phyloP scores from a whole-genome alignment of 345 rosid species.

The Cochlearia excelsa region DNA sequence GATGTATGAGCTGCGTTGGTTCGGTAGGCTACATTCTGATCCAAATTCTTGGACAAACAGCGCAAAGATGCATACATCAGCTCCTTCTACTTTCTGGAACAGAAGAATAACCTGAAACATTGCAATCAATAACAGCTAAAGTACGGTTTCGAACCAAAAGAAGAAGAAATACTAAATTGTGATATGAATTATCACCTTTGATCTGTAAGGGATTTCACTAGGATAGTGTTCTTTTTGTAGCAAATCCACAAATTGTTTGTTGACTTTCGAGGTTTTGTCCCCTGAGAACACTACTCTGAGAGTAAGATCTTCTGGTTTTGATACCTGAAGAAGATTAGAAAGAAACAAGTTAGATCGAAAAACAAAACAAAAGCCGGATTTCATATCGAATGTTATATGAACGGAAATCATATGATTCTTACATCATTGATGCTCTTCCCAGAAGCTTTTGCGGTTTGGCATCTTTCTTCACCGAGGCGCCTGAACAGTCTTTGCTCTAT shows the following conservation, averaged over 20 bases:
- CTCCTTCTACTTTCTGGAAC: conserved; percentile 90
- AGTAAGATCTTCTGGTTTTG: conserved; percentile 46
- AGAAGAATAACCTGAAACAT: conserved; percentile 71
- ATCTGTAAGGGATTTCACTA: conserved; percentile 49
- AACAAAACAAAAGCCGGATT: not conserved
- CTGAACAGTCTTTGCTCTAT: conserved; percentile 48
- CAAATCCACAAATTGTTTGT: conserved; percentile 37
- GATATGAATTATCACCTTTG: conserved; percentile 46
- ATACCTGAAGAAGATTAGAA: conserved; percentile 39
- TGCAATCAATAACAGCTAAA: not conserved
- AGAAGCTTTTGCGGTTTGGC: conserved; percentile 41
- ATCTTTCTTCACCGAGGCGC: conserved; percentile 47
- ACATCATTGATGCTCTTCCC: conserved; percentile 52
- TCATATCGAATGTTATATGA: not conserved
- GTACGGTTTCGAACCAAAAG: conserved; percentile 1
- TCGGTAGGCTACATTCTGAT: conserved; percentile 70
- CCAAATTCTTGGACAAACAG: conserved; percentile 94
- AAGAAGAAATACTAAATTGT: not conserved
- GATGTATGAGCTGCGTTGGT: conserved; percentile 85
- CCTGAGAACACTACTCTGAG: conserved; percentile 52
- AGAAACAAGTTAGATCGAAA: conserved; percentile 16
- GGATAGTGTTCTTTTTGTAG: conserved; percentile 45
- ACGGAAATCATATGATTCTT: conserved; percentile 9
- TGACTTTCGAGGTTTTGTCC: conserved; percentile 42
- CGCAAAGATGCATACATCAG: conserved; percentile 79